phyloP scores from a whole-genome alignment of 1,284 basidiomycete genomes.

The Kalmanozyma brasiliensis region DNA sequence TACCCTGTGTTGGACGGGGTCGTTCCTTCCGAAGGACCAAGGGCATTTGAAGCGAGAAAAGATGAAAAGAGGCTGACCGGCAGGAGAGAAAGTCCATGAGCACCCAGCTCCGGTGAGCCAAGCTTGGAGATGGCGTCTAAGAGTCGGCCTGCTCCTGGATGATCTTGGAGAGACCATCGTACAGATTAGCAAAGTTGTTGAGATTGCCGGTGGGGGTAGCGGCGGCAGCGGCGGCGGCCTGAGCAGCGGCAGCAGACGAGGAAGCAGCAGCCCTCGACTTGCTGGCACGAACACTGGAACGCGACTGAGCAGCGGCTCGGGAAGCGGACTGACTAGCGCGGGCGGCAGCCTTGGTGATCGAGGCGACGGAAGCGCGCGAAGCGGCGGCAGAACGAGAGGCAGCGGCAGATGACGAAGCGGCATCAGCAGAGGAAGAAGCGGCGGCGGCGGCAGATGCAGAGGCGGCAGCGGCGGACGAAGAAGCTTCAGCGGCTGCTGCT shows the following conservation, averaged over 20 bases:
- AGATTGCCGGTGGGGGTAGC: constrained; percentile 56
- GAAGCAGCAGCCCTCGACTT: constrained; percentile 27
- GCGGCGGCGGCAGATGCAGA: constrained; percentile 37
- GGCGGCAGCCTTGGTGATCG: constrained; percentile 46
- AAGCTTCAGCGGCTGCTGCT: constrained; percentile 28
- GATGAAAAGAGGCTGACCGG: constrained; percentile 19
- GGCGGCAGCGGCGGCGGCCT: constrained; percentile 30
- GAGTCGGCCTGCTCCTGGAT: constrained; percentile 49
- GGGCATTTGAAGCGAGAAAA: not conserved
- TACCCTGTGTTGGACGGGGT: not conserved
- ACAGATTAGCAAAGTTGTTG: constrained; percentile 60
- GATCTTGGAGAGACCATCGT: constrained; percentile 62
- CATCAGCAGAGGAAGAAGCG: constrained; percentile 27
- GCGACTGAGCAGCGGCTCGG: constrained; percentile 29
- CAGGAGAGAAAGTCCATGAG: constrained; percentile 31
- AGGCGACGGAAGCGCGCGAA: constrained; percentile 45
- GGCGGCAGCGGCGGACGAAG: constrained; percentile 27
- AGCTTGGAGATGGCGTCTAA: not conserved
- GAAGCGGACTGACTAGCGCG: constrained; percentile 33
- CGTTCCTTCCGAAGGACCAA: constrained; percentile 25
- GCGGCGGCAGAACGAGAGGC: constrained; percentile 46
- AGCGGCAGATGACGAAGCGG: constrained; percentile 31
- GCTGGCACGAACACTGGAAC: constrained; percentile 34
- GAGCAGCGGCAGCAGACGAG: constrained; percentile 22
- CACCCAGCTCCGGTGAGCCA: constrained; percentile 8